Evolutionary conservation across 2,329 filamentous ascomycete genomes (phyloP).

Genomic region (Rutstroemia sp.): DNA sequence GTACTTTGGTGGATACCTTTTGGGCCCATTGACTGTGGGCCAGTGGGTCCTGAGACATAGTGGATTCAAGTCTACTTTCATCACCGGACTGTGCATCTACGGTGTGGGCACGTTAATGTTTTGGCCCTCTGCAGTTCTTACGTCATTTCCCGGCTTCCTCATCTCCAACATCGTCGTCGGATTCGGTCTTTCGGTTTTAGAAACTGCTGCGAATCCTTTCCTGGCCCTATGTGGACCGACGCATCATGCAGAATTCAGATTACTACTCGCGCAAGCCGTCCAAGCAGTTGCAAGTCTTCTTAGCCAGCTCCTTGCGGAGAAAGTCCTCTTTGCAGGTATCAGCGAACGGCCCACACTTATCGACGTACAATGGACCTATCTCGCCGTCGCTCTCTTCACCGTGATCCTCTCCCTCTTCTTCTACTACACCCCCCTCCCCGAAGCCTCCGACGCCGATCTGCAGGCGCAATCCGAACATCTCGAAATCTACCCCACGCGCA

Average conservation of each 20-base stretch:
- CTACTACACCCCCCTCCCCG: slow-evolving; percentile 60
- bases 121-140: slow-evolving; percentile 71
- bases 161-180: slow-evolving; percentile 68
- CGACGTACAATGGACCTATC: slow-evolving; percentile 77
- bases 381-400: slow-evolving; percentile 71
- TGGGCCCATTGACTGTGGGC: slow-evolving; percentile 63
- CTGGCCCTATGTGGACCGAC: slow-evolving; percentile 64
- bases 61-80: slow-evolving; percentile 76
- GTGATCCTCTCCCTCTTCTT: slow-evolving; percentile 62
- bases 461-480: slow-evolving; percentile 37
- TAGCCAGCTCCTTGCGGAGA: slow-evolving; percentile 64
- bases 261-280: slow-evolving; percentile 68
- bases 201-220: slow-evolving; percentile 76
- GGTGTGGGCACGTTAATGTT: slow-evolving; percentile 75
- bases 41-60: slow-evolving; percentile 61
- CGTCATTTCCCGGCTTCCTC: slow-evolving; percentile 72
- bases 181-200: slow-evolving; percentile 67
- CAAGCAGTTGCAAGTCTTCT: slow-evolving; percentile 70
- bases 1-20: slow-evolving; percentile 66
- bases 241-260: slow-evolving; percentile 64
- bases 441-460: slow-evolving; percentile 44
- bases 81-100: slow-evolving; percentile 68
- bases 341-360: slow-evolving; percentile 46
- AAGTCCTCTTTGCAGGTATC: slow-evolving; percentile 54
- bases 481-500: slow-evolving; percentile 18